phyloP scores from a whole-genome alignment of 805 yeast species.

The Hanseniaspora mollemarum region DNA sequence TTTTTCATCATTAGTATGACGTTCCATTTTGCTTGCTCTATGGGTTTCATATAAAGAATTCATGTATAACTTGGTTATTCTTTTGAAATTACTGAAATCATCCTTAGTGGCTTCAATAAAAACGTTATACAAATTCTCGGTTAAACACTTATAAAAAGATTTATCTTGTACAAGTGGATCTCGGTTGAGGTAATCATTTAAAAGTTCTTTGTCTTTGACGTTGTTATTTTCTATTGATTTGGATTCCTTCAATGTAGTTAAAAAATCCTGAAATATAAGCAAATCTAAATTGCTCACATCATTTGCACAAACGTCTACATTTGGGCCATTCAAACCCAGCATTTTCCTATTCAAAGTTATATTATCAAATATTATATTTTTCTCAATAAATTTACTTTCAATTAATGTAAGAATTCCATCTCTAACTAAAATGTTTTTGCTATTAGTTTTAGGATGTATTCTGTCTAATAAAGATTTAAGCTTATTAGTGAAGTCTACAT shows the following conservation, averaged over 20 bases:
- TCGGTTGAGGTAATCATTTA: not conserved
- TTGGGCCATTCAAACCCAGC: not conserved
- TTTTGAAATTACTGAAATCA: not conserved
- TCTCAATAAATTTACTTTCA: not conserved
- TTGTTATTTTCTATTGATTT: not conserved
- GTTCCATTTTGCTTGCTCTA: not conserved
- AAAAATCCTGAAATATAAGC: not conserved
- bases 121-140: not conserved
- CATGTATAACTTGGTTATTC: not conserved
- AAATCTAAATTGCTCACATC: not conserved
- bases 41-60: not conserved
- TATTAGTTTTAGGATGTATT: not conserved
- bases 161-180: not conserved
- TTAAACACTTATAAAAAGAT: not conserved
- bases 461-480: not conserved
- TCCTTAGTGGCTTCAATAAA: not conserved
- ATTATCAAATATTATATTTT: not conserved
- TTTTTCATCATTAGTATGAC: conserved; percentile 32
- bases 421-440: not conserved
- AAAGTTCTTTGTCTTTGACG: not conserved
- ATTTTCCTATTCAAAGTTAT: not conserved
- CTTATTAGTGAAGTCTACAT: not conserved
- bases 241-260: not conserved
- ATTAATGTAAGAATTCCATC: not conserved
- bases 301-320: not conserved